phyloP scores from a whole-genome alignment of 805 yeast genomes.

The Saccharomycopsis fermentans region DNA sequence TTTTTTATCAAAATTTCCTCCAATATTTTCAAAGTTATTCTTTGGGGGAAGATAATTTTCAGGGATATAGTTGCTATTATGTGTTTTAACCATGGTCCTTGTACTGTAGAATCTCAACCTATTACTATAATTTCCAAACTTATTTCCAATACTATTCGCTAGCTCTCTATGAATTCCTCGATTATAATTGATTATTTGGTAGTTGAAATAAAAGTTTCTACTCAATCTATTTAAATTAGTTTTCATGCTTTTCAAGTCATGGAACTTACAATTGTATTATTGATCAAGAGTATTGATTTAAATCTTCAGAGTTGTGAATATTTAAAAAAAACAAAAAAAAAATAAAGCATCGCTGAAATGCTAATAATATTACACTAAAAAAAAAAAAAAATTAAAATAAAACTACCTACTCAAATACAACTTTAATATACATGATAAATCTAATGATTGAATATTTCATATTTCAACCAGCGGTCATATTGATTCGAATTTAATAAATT shows the following conservation, averaged over 20 bases:
- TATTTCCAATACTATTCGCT: neutral
- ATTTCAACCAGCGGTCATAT: too few relatives aligned
- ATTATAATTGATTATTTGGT: neutral
- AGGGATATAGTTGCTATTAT: slow-evolving; percentile 1
- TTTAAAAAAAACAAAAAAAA: neutral
- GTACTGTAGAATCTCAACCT: neutral
- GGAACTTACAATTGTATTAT: neutral
- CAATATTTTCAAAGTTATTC: slow-evolving; percentile 28
- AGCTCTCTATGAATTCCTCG: neutral
- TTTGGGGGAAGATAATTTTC: slow-evolving; percentile 49
- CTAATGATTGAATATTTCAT: too few relatives aligned
- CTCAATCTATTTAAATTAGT: neutral
- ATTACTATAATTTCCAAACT: neutral
- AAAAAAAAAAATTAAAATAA: neutral
- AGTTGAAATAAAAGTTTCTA: neutral
- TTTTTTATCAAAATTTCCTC: slow-evolving; percentile 51
- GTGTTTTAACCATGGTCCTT: neutral
- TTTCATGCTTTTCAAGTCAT: neutral
- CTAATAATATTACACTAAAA: neutral
- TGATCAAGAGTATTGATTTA: too few relatives aligned
- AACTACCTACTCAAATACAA: too few relatives aligned
- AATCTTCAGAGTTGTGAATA: neutral
- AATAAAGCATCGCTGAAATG: neutral
- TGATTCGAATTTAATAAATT: too few relatives aligned
- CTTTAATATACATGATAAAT: too few relatives aligned